Conservation (phyloP, 2,329 filamentous ascomycete genomes). For the Onygena corvina region DNA sequence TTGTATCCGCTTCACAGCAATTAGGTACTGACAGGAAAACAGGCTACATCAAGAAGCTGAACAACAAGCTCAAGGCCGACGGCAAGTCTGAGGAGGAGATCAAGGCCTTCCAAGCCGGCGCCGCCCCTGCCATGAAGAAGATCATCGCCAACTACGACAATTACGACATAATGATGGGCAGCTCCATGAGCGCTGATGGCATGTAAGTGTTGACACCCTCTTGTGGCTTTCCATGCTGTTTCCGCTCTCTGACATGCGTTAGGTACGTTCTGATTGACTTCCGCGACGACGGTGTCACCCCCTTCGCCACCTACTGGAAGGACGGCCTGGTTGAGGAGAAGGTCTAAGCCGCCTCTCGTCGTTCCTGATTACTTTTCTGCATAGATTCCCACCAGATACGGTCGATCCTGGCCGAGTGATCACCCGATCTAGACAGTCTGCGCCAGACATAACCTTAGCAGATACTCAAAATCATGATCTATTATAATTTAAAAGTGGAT, state of each 20-base stretch:
- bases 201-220: conserved; percentile 53
- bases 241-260: neutral
- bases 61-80: conserved; percentile 53
- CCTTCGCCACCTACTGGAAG: conserved; percentile 88
- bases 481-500: neutral
- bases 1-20: no score
- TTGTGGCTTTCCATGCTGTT: conserved; percentile 1
- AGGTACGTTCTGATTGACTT: conserved; percentile 92
- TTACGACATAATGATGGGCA: conserved; percentile 86
- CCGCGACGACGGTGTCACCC: conserved; percentile 88
- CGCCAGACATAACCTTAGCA: neutral
- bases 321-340: conserved; percentile 80
- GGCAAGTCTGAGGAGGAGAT: conserved; percentile 53
- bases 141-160: conserved; percentile 85
- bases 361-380: neutral
- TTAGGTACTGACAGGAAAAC: no score
- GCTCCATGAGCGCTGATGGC: conserved; percentile 84
- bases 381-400: neutral
- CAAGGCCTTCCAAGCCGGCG: conserved; percentile 67
- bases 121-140: conserved; percentile 65
- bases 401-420: neutral
- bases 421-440: no score
- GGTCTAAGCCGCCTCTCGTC: conserved; percentile 50
- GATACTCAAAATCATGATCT: neutral
- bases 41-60: conserved; percentile 90